Base-by-base conservation (phyloP, 148 eudicot genomes). In the Arbutus unedo region DNA sequence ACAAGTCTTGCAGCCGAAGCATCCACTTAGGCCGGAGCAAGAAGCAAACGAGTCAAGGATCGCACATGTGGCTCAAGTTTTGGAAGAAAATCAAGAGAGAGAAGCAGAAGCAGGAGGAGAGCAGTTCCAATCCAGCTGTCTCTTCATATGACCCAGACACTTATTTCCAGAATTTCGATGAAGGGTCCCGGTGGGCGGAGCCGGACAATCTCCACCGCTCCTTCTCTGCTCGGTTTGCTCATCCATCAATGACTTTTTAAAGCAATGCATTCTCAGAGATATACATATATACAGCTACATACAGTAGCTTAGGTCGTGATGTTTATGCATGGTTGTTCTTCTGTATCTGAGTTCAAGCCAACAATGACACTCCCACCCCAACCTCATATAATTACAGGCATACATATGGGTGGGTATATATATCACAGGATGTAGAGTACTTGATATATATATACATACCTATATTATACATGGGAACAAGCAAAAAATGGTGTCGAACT, bases 161-260 rank as follows among this genome's bases (percentile, higher is more conserved):
- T 68, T 80, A 80, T 68, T 31, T 68, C n/a, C 71, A 80, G 82
- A 80, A 80, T 51, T 80, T 80, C 14, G 82, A 80, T 38, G 82
- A 80, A 13, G 82, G 82, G 31, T 48, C 31, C 57, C 4, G 59
- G 13, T 48, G 82, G 82, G 43, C 62, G 56, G 82, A 80, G 43
- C 82, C 82, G 14, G 82, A 68, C 19, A 31, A 64, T 47, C 70
- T 80, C 44, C 19, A 49, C n/a, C 75, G 82, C 47, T 80, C 82
- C 4, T 80, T 80, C 72, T 80, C 75, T 3, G 82, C 82, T 49
- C 75, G 82, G 21, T 80, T 80, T 38, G 82, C 82, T 3, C 49
- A 80, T 51, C 82, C 82, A 0, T 67, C 82, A 14, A 68, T 75
- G 23, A 68, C 45, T 44, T 80, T 67, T 18, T 51, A 21, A 2